Evolutionary conservation across 2,329 filamentous ascomycete genomes (phyloP).

Genomic region (Aspergillus terreus): DNA sequence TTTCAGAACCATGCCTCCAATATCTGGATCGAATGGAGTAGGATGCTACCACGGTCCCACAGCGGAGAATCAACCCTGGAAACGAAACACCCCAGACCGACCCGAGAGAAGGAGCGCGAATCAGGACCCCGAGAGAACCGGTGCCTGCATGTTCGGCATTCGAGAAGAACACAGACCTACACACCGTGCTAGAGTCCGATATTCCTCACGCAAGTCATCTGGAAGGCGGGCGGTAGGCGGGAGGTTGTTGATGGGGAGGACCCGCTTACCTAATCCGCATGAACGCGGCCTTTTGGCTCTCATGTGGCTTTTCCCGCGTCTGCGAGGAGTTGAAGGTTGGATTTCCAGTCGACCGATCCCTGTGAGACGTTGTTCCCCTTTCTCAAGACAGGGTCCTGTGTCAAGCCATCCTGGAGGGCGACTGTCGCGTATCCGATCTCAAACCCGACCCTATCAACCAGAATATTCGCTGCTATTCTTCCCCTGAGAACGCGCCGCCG

Average conservation of each 20-base stretch:
- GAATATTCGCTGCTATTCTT: conserved; percentile 3
- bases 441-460: neutral
- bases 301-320: conserved; percentile 32
- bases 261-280: conserved; percentile 27
- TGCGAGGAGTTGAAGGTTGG: conserved; percentile 5
- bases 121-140: neutral
- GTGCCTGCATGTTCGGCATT: no score
- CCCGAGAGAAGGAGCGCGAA: neutral
- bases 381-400: neutral
- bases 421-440: conserved; percentile 2
- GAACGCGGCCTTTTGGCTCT: conserved; percentile 19
- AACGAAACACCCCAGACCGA: neutral
- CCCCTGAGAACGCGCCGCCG: conserved; percentile 14
- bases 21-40: neutral
- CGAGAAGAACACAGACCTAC: no score
- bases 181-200: no score
- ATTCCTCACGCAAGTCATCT: neutral
- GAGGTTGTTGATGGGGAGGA: conserved; percentile 1
- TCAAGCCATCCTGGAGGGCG: neutral
- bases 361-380: conserved; percentile 3
- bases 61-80: neutral
- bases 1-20: neutral
- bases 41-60: neutral
- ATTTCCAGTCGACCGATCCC: neutral
- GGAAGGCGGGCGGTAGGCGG: conserved; percentile 2